Conservation (phyloP, 306 rosid species). For the Crotalaria pallida region DNA sequence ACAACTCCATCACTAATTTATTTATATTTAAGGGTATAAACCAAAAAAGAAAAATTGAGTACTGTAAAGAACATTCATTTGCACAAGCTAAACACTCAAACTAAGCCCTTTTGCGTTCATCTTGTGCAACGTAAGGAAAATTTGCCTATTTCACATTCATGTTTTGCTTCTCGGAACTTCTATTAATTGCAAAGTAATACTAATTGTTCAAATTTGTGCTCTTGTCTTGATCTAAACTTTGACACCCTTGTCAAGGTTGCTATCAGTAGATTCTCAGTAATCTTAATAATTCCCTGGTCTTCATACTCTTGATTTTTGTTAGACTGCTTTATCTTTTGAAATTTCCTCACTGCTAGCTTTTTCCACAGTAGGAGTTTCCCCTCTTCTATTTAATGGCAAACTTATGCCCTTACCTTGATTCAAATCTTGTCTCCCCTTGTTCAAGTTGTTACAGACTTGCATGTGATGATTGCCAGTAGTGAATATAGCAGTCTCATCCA, state of each 20-base stretch:
- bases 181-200: conserved; percentile 8
- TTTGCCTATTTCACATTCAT: conserved; percentile 23
- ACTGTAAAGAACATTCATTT: not conserved
- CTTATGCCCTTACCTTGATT: not conserved
- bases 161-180: conserved; percentile 27
- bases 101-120: conserved; percentile 17
- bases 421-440: conserved; percentile 7
- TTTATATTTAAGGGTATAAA: not conserved
- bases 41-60: too few relatives aligned
- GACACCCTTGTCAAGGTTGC: conserved; percentile 18
- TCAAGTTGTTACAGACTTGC: not conserved
- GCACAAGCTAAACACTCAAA: conserved; percentile 3
- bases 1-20: not conserved
- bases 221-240: conserved; percentile 10
- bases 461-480: not conserved
- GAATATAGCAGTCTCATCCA: not conserved
- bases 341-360: not conserved
- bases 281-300: too few relatives aligned
- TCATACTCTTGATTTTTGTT: not conserved
- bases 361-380: not conserved
- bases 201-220: not conserved
- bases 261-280: not conserved
- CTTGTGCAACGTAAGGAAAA: conserved; percentile 2
- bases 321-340: conserved; percentile 25
- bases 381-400: not conserved